Evolutionary conservation across 2,329 filamentous ascomycete species (phyloP).

Genomic region (Westerdykella sp.): DNA sequence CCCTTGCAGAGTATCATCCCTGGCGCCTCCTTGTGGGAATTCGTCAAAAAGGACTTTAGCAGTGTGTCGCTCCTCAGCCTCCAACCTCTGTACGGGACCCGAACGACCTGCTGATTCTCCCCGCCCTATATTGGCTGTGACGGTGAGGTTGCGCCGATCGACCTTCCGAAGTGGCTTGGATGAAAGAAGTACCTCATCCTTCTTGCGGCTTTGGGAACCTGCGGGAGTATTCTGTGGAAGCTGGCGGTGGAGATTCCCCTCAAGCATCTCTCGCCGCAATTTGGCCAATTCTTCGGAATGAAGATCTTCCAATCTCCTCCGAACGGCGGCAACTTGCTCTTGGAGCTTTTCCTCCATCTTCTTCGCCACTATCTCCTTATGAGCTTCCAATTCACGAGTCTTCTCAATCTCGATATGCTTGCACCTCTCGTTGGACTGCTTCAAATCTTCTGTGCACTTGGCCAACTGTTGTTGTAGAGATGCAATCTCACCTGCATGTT

Average conservation of each 20-base stretch:
- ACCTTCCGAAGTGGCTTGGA: constrained; percentile 14
- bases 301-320: background rate
- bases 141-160: constrained; percentile 9
- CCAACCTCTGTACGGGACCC: too few relatives aligned
- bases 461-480: constrained; percentile 2
- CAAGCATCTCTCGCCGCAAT: background rate
- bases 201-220: background rate
- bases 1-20: too few relatives aligned
- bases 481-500: background rate
- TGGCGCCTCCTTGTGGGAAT: too few relatives aligned
- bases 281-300: background rate
- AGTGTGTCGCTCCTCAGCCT: too few relatives aligned
- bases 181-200: too few relatives aligned
- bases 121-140: too few relatives aligned
- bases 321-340: background rate
- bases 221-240: background rate
- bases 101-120: too few relatives aligned
- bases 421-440: constrained; percentile 1
- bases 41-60: too few relatives aligned
- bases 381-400: constrained; percentile 10
- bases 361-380: constrained; percentile 7
- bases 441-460: constrained; percentile 3
- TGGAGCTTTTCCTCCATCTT: constrained; percentile 7
- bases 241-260: background rate
- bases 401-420: constrained; percentile 8